These are phyloP conservation scores for Ziziphus jujuba DNA, from an alignment of 306 rosid species.

Conservation along the genomic window DNA sequence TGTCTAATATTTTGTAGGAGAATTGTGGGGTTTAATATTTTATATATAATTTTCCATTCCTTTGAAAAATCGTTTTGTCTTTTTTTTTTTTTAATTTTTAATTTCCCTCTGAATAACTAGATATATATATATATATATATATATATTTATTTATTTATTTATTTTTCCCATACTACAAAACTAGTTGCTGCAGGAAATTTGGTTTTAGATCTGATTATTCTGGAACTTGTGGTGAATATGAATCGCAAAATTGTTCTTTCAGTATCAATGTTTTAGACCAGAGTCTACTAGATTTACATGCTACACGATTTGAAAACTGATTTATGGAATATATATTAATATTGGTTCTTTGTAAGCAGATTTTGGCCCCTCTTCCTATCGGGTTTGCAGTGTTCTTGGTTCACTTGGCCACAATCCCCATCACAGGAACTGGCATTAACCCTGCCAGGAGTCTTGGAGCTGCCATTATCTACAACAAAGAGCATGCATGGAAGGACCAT, in stretches of 20 bases:
- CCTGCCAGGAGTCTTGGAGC: constrained; percentile 98
- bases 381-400: constrained; percentile 96
- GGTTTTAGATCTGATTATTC: too few relatives aligned
- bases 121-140: too few relatives aligned
- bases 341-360: constrained; percentile 45
- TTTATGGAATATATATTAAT: neutral
- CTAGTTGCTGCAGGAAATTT: too few relatives aligned
- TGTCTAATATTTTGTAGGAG: neutral
- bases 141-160: too few relatives aligned
- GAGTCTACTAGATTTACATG: neutral
- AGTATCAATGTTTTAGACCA: too few relatives aligned
- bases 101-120: too few relatives aligned
- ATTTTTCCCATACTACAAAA: too few relatives aligned
- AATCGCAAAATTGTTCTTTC: too few relatives aligned
- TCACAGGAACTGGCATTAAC: constrained; percentile 89
- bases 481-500: constrained; percentile 75
- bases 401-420: constrained; percentile 95
- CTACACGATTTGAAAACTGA: neutral
- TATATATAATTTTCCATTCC: neutral
- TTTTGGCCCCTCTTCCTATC: constrained; percentile 93
- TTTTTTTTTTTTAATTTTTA: too few relatives aligned
- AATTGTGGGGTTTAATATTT: neutral
- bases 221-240: too few relatives aligned
- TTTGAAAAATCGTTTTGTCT: neutral
- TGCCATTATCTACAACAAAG: constrained; percentile 75